Evolutionary conservation across 805 yeast genomes (phyloP).

Genomic region (Sugiyamaella qingdaonensis): DNA sequence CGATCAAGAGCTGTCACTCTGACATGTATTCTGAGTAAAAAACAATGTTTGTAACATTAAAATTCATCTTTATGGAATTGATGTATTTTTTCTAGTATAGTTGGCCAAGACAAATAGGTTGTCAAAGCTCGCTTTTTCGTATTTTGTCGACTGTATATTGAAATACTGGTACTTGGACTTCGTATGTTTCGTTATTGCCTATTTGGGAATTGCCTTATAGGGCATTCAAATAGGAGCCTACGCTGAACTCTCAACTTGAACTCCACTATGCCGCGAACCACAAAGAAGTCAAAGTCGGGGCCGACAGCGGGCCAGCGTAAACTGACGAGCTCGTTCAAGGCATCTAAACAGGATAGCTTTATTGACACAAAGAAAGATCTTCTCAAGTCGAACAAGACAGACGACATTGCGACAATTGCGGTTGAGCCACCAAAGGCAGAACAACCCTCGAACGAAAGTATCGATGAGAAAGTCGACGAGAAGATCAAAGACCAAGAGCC

Average conservation of each 20-base stretch:
- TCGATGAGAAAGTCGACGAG: background rate
- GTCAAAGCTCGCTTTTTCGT: too few species aligned
- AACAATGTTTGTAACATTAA: too few species aligned
- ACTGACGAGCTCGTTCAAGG: slow-evolving; percentile 12
- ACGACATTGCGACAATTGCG: background rate
- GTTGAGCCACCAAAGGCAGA: background rate
- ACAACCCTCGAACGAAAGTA: too few species aligned
- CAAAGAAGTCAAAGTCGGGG: background rate
- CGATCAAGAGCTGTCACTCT: too few species aligned
- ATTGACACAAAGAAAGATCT: background rate
- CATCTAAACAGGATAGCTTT: slow-evolving; percentile 7
- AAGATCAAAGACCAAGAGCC: background rate
- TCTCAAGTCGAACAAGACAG: background rate
- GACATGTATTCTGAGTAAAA: too few species aligned
- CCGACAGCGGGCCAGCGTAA: slow-evolving; percentile 5
- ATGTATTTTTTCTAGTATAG: too few species aligned
- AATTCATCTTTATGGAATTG: too few species aligned
- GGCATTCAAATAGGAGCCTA: background rate
- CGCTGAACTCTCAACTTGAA: background rate
- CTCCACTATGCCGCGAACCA: background rate
- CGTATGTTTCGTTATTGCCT: slow-evolving; percentile 5
- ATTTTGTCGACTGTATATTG: too few species aligned
- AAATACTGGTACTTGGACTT: too few species aligned
- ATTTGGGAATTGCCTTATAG: background rate
- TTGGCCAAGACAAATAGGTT: too few species aligned